Conservation (phyloP, 176 grass and related monocot species). For the Cocos nucifera region DNA sequence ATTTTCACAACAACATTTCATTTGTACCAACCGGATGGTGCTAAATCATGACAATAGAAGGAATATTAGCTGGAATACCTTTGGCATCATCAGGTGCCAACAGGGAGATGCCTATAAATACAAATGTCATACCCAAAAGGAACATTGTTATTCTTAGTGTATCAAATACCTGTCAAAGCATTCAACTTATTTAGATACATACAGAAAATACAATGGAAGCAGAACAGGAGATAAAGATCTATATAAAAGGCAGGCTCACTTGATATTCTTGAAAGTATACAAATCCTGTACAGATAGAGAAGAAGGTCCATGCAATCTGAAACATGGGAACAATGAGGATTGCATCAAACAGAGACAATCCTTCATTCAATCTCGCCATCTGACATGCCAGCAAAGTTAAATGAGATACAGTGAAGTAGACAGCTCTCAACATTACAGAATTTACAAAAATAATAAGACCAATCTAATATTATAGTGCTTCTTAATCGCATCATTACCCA, state of each 20-base stretch:
- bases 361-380: slow-evolving; percentile 97
- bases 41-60: neutral
- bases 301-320: slow-evolving; percentile 99
- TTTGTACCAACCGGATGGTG: no score
- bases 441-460: no score
- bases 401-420: slow-evolving; percentile 16
- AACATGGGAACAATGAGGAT: slow-evolving; percentile 98
- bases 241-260: slow-evolving; percentile 36
- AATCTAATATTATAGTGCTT: no score
- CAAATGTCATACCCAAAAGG: slow-evolving; percentile 70
- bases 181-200: slow-evolving; percentile 6
- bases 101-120: slow-evolving; percentile 92
- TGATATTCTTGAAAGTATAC: slow-evolving; percentile 99
- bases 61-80: slow-evolving; percentile 42
- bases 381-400: slow-evolving; percentile 27
- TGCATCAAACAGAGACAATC: slow-evolving; percentile 89
- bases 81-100: slow-evolving; percentile 82
- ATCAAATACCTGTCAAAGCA: slow-evolving; percentile 63
- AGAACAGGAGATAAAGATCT: slow-evolving; percentile 20
- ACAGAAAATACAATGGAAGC: neutral
- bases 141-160: slow-evolving; percentile 92
- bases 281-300: slow-evolving; percentile 99
- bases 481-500: slow-evolving; percentile 54
- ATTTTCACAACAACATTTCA: neutral
- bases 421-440: no score